Conservation (phyloP, 352 stramenopile species). For the Halophytophthora batemanensis region DNA sequence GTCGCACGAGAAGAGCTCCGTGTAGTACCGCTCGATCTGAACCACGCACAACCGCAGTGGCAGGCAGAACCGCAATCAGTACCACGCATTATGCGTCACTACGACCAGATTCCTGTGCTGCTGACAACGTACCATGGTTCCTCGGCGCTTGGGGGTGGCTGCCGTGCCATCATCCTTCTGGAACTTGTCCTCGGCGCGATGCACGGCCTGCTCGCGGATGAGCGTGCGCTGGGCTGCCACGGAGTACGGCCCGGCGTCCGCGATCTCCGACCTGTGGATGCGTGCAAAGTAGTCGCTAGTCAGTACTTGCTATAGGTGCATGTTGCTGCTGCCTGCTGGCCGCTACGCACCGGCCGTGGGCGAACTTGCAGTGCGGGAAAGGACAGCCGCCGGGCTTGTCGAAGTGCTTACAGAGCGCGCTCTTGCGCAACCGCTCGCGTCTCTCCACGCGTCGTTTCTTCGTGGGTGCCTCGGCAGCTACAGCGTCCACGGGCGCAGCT, state of each 20-base stretch:
- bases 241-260: constrained; percentile 50
- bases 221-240: constrained; percentile 77
- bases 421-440: constrained; percentile 69
- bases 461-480: constrained; percentile 12
- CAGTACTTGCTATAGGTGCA: background rate
- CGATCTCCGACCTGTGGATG: constrained; percentile 38
- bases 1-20: constrained; percentile 79
- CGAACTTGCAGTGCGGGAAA: constrained; percentile 82
- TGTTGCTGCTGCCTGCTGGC: background rate
- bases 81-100: background rate
- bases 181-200: constrained; percentile 66
- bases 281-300: background rate
- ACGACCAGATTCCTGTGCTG: no score
- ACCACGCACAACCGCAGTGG: no score
- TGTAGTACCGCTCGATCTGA: constrained; percentile 87
- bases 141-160: constrained; percentile 40
- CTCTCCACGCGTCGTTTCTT: constrained; percentile 73
- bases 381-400: constrained; percentile 80
- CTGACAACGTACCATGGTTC: constrained; percentile 54
- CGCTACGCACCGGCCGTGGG: constrained; percentile 52
- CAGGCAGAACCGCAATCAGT: background rate
- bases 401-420: constrained; percentile 82
- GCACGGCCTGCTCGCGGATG: constrained; percentile 71
- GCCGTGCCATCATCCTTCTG: constrained; percentile 34
- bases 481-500: background rate